Evolutionary conservation across 1,139 yeast genomes (phyloP), one percentile per base, ranked within the genome.

Genomic region (Spencermartinsiella ligniputridi): DNA sequence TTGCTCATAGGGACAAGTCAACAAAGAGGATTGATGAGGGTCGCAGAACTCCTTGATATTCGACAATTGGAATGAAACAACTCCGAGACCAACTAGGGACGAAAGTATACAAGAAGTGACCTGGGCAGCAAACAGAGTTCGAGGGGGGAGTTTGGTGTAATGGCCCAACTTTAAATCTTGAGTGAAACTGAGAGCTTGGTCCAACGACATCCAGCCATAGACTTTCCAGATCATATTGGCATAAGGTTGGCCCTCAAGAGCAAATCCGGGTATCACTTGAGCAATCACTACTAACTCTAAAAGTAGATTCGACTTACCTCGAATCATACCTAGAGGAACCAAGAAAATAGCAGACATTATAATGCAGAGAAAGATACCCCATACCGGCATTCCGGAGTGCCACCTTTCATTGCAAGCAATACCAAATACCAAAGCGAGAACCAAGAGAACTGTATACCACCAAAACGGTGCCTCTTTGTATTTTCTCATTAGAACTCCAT

Each of bases 381-480:
- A 71, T 4, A 71, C 71, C n/a, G 76, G 75, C 5, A 75, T 68
- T 41, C 64, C 58, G 2, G 71, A 60, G 11, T 63, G 69, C 60
- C 70, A 46, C 74, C 75, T 52, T 50, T 72, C 60, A 17, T 77
- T 69, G 53, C 72, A 40, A 63, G 75, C 53, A 21, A 79, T 70
- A 4, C 77, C 82, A 44, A 78, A 64, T 5, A 66, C 69, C 3
- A 79, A 56, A 2, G 84, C 71, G 16, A 73, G 52, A 12, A 75
- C 49, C 45, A 80, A 61, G 13, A 79, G 69, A 11, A 65, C 45
- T 18, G 75, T 52, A 52, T 74, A 81, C 71, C 78, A 77, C 75
- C 76, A 74, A 48, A 78, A 80, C 11, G 86, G 85, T 17, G 78
- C 84, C 54, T 80, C 86, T 34, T 69, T 70, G 57, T 78, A 78